These are phyloP conservation scores for Agaricus subrufescens DNA, from an alignment of 768 basidiomycete species.

Conservation along the genomic window DNA sequence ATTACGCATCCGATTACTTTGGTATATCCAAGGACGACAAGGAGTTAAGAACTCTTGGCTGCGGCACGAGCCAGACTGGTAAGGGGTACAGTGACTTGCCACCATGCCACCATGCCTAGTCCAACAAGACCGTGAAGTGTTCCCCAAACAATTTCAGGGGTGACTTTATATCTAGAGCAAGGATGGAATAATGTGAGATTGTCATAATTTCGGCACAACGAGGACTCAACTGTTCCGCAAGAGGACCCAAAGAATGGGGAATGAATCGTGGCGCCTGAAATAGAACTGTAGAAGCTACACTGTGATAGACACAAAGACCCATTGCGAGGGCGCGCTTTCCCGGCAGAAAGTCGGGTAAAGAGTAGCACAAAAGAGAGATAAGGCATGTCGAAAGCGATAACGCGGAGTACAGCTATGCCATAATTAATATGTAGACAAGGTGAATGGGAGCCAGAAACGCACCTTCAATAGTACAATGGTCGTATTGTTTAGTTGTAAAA, in stretches of 20 bases:
- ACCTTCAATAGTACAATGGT: constrained; percentile 74
- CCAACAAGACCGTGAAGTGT: constrained; percentile 67
- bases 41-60: neutral
- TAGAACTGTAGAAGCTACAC: constrained; percentile 64
- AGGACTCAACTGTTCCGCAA: constrained; percentile 53
- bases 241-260: constrained; percentile 60
- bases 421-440: neutral
- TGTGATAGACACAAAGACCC: constrained; percentile 73
- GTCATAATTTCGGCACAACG: too few relatives aligned
- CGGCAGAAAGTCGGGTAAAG: constrained; percentile 78
- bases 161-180: constrained; percentile 46
- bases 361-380: constrained; percentile 56
- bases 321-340: constrained; percentile 83
- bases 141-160: constrained; percentile 74
- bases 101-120: constrained; percentile 73
- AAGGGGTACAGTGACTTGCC: constrained; percentile 68
- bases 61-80: constrained; percentile 31
- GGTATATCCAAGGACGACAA: too few relatives aligned
- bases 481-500: constrained; percentile 81
- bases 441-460: neutral
- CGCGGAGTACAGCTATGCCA: constrained; percentile 60
- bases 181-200: neutral
- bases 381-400: constrained; percentile 58
- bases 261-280: constrained; percentile 78
- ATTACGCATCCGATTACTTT: too few relatives aligned